phyloP scores from a whole-genome alignment of 768 basidiomycete genomes.

The Rhizopogon salebrosus region DNA sequence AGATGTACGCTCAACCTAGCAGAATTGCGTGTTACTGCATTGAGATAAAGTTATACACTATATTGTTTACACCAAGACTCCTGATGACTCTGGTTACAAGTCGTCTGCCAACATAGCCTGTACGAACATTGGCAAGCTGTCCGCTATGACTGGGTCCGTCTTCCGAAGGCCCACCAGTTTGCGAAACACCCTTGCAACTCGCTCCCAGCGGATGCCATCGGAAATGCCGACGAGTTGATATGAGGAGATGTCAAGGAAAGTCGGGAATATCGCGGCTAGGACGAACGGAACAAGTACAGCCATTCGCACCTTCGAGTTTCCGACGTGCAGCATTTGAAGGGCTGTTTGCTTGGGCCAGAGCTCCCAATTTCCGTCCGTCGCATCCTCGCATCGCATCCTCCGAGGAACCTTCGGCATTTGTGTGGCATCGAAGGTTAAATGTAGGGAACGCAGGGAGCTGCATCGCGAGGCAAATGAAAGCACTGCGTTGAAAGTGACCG shows the following conservation, averaged over 20 bases:
- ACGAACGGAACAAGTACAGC: background rate
- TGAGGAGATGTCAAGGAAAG: background rate
- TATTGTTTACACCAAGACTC: too few relatives aligned
- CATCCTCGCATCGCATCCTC: background rate
- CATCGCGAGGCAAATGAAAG: background rate
- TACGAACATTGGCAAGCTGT: too few relatives aligned
- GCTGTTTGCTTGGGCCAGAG: too few relatives aligned
- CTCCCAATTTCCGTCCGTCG: background rate
- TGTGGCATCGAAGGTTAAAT: background rate
- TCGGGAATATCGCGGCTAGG: background rate
- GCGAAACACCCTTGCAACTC: too few relatives aligned
- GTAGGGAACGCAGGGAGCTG: background rate
- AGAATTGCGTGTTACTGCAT: too few relatives aligned
- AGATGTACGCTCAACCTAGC: too few relatives aligned
- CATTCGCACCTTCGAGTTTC: background rate
- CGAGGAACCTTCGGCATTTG: background rate
- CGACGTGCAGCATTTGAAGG: background rate
- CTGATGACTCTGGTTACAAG: too few relatives aligned
- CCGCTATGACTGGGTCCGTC: too few relatives aligned
- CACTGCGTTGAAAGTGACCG: background rate
- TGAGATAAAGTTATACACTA: too few relatives aligned
- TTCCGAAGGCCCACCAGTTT: background rate
- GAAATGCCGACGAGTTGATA: background rate
- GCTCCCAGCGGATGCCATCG: background rate
- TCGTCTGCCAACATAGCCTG: background rate